A percentile compares a stretch with the other conserved stretches of the same genome.
phyloP scores from a whole-genome alignment of 2,329 filamentous ascomycete genomes.

The Aureobasidium mangrovei region DNA sequence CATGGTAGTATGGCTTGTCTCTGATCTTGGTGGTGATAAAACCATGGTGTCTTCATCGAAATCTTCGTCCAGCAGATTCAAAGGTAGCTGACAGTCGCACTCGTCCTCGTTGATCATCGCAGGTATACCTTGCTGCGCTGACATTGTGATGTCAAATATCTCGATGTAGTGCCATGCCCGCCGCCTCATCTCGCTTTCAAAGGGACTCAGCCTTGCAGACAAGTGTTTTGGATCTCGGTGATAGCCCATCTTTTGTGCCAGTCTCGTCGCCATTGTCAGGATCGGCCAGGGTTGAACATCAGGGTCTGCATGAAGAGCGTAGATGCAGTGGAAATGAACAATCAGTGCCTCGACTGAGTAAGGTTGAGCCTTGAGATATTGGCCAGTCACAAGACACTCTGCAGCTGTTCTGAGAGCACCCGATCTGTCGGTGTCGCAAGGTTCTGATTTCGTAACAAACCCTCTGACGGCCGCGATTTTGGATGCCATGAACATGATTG shows the following conservation, averaged over 20 bases:
- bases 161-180: slow-evolving; percentile 9
- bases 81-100: slow-evolving; percentile 5
- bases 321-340: not conserved
- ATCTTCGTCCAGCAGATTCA: slow-evolving; percentile 13
- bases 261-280: slow-evolving; percentile 3
- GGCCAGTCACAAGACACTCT: slow-evolving; percentile 1
- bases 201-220: slow-evolving; percentile 7
- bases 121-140: slow-evolving; percentile 11
- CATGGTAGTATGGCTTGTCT: slow-evolving; percentile 5
- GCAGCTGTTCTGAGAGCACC: not conserved
- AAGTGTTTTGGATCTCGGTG: slow-evolving; percentile 14
- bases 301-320: not conserved
- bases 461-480: not conserved
- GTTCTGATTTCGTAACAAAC: not conserved
- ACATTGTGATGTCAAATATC: slow-evolving; percentile 11
- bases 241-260: slow-evolving; percentile 15
- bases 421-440: not conserved
- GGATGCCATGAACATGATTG: slow-evolving; percentile 6
- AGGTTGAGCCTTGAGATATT: slow-evolving; percentile 6
- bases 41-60: slow-evolving; percentile 11
- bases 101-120: slow-evolving; percentile 9
- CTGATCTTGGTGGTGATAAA: slow-evolving; percentile 3
- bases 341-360: slow-evolving; percentile 12
- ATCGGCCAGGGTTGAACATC: slow-evolving; percentile 4
- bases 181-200: slow-evolving; percentile 16